A percentile compares a stretch with the other conserved stretches of the same genome.
These are phyloP conservation scores for Podospora appendiculata DNA, from an alignment of 495 filamentous ascomycete genomes.

Conservation along the genomic window DNA sequence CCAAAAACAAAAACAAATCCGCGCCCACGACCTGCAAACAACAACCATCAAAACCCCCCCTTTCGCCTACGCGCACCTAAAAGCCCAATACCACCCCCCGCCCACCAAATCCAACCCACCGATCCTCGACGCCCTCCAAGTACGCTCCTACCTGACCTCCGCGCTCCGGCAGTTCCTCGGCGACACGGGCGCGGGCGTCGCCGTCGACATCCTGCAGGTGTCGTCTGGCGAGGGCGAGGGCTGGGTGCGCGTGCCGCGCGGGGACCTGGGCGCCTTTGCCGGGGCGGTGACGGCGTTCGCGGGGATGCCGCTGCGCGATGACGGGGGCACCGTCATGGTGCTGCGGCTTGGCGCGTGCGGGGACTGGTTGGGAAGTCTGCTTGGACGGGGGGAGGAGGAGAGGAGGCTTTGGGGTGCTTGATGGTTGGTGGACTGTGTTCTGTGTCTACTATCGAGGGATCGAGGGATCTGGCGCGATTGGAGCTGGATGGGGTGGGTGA, in stretches of 20 bases:
- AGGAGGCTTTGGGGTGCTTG: constrained; percentile 26
- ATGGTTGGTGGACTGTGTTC: too few species aligned
- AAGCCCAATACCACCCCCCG: not conserved
- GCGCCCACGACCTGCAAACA: not conserved
- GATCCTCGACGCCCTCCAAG: constrained; percentile 73
- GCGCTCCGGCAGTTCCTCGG: constrained; percentile 79
- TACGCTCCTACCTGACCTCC: constrained; percentile 61
- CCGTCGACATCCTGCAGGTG: constrained; percentile 71
- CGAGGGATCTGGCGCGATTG: too few species aligned
- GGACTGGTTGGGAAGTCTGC: constrained; percentile 37
- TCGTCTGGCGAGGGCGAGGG: constrained; percentile 32
- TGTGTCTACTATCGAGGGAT: too few species aligned
- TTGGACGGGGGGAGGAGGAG: constrained; percentile 32
- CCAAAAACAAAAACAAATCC: not conserved
- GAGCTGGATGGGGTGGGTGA: too few species aligned
- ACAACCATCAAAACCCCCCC: constrained; percentile 22
- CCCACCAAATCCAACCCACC: constrained; percentile 38
- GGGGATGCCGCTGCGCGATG: not conserved
- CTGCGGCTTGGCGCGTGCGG: constrained; percentile 33
- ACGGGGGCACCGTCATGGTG: constrained; percentile 26
- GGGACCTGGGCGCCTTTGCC: constrained; percentile 50
- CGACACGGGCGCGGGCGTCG: constrained; percentile 63
- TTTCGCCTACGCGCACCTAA: constrained; percentile 36
- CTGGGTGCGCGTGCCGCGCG: constrained; percentile 70
- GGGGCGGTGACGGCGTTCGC: constrained; percentile 60